phyloP scores from a whole-genome alignment of 1,284 basidiomycete genomes.

The Malassezia obtusa region DNA sequence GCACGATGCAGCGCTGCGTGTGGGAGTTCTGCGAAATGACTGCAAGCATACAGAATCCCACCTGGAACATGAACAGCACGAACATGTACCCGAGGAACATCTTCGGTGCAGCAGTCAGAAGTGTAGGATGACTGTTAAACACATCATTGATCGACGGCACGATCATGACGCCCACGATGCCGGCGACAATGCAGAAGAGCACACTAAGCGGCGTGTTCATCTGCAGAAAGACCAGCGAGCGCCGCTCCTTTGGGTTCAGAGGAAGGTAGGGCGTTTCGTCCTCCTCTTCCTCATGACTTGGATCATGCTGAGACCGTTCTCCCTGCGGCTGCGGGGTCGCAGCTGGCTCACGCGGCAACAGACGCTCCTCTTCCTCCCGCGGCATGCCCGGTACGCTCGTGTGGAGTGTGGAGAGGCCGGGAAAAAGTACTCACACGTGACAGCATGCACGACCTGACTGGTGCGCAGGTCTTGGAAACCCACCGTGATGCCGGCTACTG shows the following conservation, averaged over 20 bases:
- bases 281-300: neutral
- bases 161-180: constrained; percentile 6
- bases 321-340: neutral
- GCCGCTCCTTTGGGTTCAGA: constrained; percentile 3
- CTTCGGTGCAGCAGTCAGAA: constrained; percentile 10
- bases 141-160: constrained; percentile 12
- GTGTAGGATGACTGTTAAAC: constrained; percentile 12
- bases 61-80: constrained; percentile 10
- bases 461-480: too few species aligned
- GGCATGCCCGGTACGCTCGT: neutral
- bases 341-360: neutral
- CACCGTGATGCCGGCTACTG: too few species aligned
- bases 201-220: constrained; percentile 17
- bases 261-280: constrained; percentile 1
- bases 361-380: neutral
- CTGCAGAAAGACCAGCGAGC: constrained; percentile 13
- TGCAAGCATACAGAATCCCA: constrained; percentile 13
- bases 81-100: constrained; percentile 10
- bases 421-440: neutral
- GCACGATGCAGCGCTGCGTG: constrained; percentile 13
- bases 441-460: neutral
- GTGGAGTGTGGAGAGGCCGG: neutral
- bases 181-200: constrained; percentile 9
- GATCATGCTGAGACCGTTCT: neutral
- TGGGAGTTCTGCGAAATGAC: constrained; percentile 11